phyloP scores from a whole-genome alignment of 106 monocot species.

The Dendrobium catenatum region DNA sequence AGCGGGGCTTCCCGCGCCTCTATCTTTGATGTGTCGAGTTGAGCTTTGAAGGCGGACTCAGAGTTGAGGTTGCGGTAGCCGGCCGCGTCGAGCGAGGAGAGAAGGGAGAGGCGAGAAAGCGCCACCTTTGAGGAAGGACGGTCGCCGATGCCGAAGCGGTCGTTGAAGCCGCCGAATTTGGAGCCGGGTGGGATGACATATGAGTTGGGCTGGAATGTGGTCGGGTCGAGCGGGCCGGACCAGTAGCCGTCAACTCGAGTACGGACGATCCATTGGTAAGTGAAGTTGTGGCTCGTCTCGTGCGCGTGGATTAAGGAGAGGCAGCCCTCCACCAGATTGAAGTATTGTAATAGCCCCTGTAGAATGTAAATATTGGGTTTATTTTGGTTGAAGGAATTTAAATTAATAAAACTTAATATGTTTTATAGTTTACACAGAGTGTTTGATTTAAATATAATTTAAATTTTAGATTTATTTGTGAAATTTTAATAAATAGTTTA shows the following conservation, averaged over 20 bases:
- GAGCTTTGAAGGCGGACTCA: conserved; percentile 53
- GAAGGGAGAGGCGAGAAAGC: conserved; percentile 45
- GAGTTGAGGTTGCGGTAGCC: conserved; percentile 44
- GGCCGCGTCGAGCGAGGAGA: conserved; percentile 24
- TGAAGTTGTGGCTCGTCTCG: conserved; percentile 36
- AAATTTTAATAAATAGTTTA: too few species aligned
- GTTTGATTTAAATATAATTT: too few species aligned
- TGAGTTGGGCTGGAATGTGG: conserved; percentile 17
- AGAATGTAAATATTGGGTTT: not conserved
- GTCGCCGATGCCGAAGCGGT: conserved; percentile 71
- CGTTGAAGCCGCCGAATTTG: conserved; percentile 67
- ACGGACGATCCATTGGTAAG: conserved; percentile 70
- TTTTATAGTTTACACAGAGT: too few species aligned
- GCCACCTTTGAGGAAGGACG: conserved; percentile 28
- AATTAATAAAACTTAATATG: not conserved
- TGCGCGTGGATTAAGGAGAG: conserved; percentile 41
- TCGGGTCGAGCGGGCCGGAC: conserved; percentile 37
- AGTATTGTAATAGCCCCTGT: conserved; percentile 83
- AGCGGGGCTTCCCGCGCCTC: not conserved
- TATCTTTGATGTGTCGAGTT: conserved; percentile 15
- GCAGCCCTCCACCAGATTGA: conserved; percentile 77
- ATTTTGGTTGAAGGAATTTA: not conserved
- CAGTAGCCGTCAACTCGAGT: conserved; percentile 83
- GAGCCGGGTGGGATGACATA: conserved; percentile 69
- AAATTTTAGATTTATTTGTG: too few species aligned